Evolutionary conservation across 2,329 filamentous ascomycete species (phyloP), one percentile per base, ranked within the genome.

Genomic region (Beauveria scarabaeidicola): DNA sequence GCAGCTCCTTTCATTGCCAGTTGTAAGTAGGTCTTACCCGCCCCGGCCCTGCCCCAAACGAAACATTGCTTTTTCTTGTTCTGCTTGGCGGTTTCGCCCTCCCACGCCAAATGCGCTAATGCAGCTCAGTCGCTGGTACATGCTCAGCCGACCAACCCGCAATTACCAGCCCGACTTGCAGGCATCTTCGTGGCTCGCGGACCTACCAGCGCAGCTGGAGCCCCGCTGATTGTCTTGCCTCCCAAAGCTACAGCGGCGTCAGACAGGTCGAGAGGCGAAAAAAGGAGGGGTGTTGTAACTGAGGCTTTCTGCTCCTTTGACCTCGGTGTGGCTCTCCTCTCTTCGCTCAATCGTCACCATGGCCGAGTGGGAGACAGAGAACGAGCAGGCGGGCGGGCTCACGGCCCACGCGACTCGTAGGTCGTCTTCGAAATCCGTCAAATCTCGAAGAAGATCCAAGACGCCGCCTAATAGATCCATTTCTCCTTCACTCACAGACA

Each of bases 291-390:
- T 21, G 40, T 27, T 25, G 38, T 17, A 60, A 38, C 44, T 23
- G 21, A 19, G 32, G 43, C 38, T 21, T 41, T 27, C 38, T 53
- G n/a, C 44, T 44, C 44, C 46, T 52, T 36, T 57, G 51, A 27
- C 36, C n/a, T 19, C 38, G 23, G 27, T 41, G 3, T 41, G 3
- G 10, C 38, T n/a, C 7, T 51, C 8, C 6, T 51, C 25, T 23
- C 29, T 19, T 9, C 27, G 7, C 36, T 51, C 21, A 23, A 40
- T 17, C 19, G 52, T 32, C 52, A 38, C 32, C n/a, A 86, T 85
- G 81, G 75, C 75, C 61, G 74, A 73, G 51, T 85, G 83, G 82
- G 81, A 85, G 69, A 86, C 81, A 7, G 84, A 87, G 62, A 82
- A 87, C 67, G 83, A 87, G 70, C 79, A 79, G 64, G 52, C 36